Evolutionary conservation across 2,329 filamentous ascomycete species (phyloP), one percentile per base, ranked within the genome.

Genomic region (Annulohypoxylon truncatum): DNA sequence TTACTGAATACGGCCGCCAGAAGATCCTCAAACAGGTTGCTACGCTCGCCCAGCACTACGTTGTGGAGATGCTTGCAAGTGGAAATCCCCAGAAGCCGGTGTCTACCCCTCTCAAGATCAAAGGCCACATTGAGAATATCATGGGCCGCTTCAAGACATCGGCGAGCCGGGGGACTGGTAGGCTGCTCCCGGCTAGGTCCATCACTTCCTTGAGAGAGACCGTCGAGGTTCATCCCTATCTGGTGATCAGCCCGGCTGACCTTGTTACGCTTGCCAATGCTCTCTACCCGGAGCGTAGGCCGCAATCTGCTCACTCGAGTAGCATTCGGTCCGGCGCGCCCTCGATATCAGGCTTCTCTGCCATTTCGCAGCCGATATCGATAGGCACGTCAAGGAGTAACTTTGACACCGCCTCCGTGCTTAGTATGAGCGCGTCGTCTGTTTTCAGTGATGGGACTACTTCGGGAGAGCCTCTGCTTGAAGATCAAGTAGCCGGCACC

Each of bases 1-100:
- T 98, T 73, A 94, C 92, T 52, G 93, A 96, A 72, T 93, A 95
- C 79, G 94, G 93, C 42, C 89, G 96, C 44, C 92, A 97, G 74
- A 94, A 90, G 78, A 91, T 92, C 61, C 81, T 92, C 60, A 90
- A 90, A 73, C 91, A 95, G 76, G 90, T 97, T 61, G 93, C 92
- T 59, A 89, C 92, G 76, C 89, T 91, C 67, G 91, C 92, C 52
- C 91, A 94, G 75, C 90, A 92, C 73, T 86, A 92, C 69, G 92
- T 95, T 10, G 88, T 92, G 64, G 92, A 94, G 73, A 89, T 93
- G 79, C 85, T 88, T 62, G 90, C 90, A 88, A 93, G 85, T 73
- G 87, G 82, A 15, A 59, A 61, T 60, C 68, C 74, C 63, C 82
- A 83, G 73, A 87, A 90, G 73, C 86, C 88, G 9, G 85, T 87